Evolutionary conservation across 1,284 basidiomycete species (phyloP), one percentile per base, ranked within the genome.

Genomic region (Trichosporon ovoides): DNA sequence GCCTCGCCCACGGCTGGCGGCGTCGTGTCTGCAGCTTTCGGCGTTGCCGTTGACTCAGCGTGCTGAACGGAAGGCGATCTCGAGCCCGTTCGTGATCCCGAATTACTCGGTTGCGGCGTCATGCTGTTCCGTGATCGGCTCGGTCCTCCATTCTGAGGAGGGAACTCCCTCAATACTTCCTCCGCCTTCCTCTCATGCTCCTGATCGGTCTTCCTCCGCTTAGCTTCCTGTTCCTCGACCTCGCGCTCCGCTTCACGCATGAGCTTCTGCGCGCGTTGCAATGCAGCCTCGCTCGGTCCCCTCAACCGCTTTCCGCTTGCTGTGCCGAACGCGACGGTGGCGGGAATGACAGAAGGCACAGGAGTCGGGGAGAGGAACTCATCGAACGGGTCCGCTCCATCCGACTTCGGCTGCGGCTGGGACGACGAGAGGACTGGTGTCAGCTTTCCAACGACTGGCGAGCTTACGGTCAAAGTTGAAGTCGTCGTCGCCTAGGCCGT

Each of bases 401-500:
- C 43, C 2, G 54, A 38, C n/a, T n/a, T n/a, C 2, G 36, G 12
- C 11, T 38, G 24, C n/a, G 50, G 24, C n/a, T 24, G 55, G 5
- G 22, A 19, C 7, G 35, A 20, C 18, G 35, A 36, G n/a, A 38
- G 38, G 31, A 38, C 31, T n/a, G 43, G 43, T 22, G 24, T 48
- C 43, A 48, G 43, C n/a, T 46, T 3, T 4, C 24, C 5, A 6
- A 5, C 7, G n/a, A 14, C 5, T 13, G 22, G 14, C 4, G 1
- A 48, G 28, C 43, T 48, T 22, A 48, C 43, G 28, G 28, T 66
- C 67, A 31, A 68, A 68, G 51, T 72, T 69, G 56, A 74, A 60
- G 51, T 74, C 71, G 35, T 68, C 70, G 9, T 65, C 66, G 10
- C 59, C 67, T 3, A 74, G 63, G 16, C 71, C 71, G 18, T 53